phyloP scores from a whole-genome alignment of 106 monocot species.

The Dendrobium nobile region DNA sequence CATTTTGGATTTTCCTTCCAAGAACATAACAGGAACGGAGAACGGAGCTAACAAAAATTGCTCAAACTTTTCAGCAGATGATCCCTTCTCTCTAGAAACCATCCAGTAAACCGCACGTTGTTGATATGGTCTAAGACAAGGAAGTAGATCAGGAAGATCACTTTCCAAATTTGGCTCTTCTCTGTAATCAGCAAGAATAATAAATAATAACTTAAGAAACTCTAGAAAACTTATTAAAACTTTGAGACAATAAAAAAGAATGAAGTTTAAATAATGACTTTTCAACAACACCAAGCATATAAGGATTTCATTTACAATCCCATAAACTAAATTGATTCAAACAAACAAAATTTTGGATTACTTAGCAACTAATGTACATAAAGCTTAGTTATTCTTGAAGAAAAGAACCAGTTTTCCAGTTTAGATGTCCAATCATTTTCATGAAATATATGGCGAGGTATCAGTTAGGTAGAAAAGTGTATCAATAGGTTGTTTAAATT shows the following conservation, averaged over 20 bases:
- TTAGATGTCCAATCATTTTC: neutral
- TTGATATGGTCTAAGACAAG: conserved; percentile 85
- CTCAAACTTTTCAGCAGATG: conserved; percentile 17
- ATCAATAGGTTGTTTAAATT: neutral
- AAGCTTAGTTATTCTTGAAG: neutral
- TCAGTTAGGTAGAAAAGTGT: neutral
- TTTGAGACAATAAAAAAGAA: neutral
- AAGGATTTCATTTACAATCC: neutral
- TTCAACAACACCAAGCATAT: neutral
- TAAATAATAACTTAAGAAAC: neutral
- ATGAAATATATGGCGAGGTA: neutral
- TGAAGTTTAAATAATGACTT: conserved; percentile 1
- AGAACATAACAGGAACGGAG: conserved; percentile 57
- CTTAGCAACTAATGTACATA: neutral
- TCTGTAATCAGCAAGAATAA: conserved; percentile 32
- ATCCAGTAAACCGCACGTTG: conserved; percentile 90
- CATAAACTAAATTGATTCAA: neutral
- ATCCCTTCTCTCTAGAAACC: conserved; percentile 70
- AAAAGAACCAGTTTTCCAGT: neutral
- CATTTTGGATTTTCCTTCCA: conserved; percentile 49
- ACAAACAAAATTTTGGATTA: neutral
- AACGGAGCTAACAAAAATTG: conserved; percentile 39
- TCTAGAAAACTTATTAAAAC: neutral
- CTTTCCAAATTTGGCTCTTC: conserved; percentile 56
- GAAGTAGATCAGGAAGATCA: conserved; percentile 64